Base-by-base conservation (phyloP, 805 yeast species). In the Saturnispora saitoi region DNA sequence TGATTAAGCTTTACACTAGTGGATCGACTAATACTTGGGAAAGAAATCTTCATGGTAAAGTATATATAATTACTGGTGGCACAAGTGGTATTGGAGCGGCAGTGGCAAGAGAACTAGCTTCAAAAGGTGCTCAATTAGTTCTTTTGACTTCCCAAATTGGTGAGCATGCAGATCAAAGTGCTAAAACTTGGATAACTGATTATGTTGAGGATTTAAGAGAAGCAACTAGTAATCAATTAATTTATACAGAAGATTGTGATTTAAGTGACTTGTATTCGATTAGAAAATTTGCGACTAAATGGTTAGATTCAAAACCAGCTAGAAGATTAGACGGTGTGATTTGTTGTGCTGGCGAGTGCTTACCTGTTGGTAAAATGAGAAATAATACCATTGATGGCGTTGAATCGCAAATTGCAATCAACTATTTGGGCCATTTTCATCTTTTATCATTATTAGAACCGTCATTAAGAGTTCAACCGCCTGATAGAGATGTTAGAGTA, bases 191-290 rank as follows among this genome's bases (percentile, higher is more conserved):
- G 95, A 64, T 84, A 4, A 70, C 80, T 1, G 97, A 93, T 47
- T 85, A 80, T 65, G 72, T 91, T 34, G 80, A 84, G 22, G 95
- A 86, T 58, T 65, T 93, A 50, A 73, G 98, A 51, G 81, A 78
- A 10, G 67, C 63, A 19, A 81, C 90, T 17, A 73, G 72, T 41
- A 93, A 90, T 66, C 75, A 75, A 47, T 63, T 91, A 72, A 78
- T 93, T 42, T 91, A 86, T 64, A 90, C 93, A n/a, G 99, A 93
- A 60, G 77, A 81, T 56, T 88, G 95, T 64, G 95, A 93, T 62
- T 70, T 93, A 49, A 69, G 78, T 15, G 81, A 86, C 48, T 69
- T 93, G 49, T 70, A 81, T 60, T 80, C 89, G 2, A 75, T 93
- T 11, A 75, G 99, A 57, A 80, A 81, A 60, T 93, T 93, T 70